Percentiles rank a stretch among this genome's conserved stretches.
Evolutionary conservation across 2,329 filamentous ascomycete species (phyloP).

Genomic region (Claviceps arundinis): DNA sequence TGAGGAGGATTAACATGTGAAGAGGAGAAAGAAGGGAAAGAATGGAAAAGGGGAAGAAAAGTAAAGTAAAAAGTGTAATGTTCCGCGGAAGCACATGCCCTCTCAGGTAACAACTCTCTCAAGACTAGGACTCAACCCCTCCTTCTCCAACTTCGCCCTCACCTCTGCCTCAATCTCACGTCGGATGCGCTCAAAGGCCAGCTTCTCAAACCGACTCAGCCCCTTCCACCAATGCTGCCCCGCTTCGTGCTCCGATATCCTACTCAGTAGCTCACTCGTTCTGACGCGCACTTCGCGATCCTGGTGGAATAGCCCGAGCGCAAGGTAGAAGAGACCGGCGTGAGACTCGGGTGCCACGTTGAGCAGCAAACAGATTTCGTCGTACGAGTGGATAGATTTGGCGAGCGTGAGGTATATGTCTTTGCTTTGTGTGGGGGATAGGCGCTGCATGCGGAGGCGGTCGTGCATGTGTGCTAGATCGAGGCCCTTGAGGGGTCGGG

Average conservation of each 20-base stretch:
- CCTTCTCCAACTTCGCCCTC: conserved; percentile 32
- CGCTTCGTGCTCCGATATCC: conserved; percentile 75
- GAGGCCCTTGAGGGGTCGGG: conserved; percentile 60
- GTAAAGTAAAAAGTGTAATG: neutral
- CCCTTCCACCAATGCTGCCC: conserved; percentile 86
- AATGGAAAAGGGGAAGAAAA: neutral
- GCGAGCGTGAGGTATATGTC: conserved; percentile 77
- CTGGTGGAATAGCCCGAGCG: conserved; percentile 83
- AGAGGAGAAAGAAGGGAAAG: neutral
- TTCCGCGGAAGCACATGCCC: too few species aligned
- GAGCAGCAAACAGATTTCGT: conserved; percentile 73
- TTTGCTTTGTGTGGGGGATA: conserved; percentile 61
- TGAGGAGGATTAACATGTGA: neutral
- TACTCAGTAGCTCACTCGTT: conserved; percentile 67
- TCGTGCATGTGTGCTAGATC: conserved; percentile 91
- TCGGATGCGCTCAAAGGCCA: conserved; percentile 70
- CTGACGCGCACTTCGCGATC: conserved; percentile 64
- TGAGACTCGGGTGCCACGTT: conserved; percentile 75
- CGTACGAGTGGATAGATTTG: conserved; percentile 63
- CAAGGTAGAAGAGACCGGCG: conserved; percentile 80
- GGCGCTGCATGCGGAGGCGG: conserved; percentile 68
- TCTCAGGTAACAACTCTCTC: conserved; percentile 37
- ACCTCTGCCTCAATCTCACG: conserved; percentile 46
- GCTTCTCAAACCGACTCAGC: conserved; percentile 75
- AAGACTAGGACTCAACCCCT: conserved; percentile 24